phyloP scores from a whole-genome alignment of 345 rosid species.

The Anacardium occidentale region DNA sequence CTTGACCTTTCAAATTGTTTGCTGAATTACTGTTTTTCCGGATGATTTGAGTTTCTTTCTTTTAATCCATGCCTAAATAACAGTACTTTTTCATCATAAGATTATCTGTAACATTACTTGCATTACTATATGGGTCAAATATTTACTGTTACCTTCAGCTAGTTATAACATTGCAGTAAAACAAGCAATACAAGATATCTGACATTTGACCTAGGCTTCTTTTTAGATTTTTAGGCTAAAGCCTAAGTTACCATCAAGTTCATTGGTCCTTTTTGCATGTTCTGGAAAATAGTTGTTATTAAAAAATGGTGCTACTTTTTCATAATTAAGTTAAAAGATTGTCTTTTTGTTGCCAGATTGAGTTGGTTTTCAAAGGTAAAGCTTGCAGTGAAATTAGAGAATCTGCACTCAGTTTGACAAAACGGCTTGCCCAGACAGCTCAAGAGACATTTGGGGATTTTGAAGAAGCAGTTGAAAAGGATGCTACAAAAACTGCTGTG shows the following conservation, averaged over 20 bases:
- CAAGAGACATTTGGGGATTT: conserved; percentile 98
- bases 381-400: conserved; percentile 88
- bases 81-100: too few relatives aligned
- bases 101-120: too few relatives aligned
- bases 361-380: conserved; percentile 72
- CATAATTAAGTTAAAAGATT: not conserved
- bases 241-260: not conserved
- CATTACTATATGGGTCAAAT: too few relatives aligned
- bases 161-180: too few relatives aligned
- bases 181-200: not conserved
- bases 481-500: conserved; percentile 92
- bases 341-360: conserved; percentile 53
- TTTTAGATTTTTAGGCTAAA: not conserved
- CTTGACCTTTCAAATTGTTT: not conserved
- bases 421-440: conserved; percentile 85
- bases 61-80: too few relatives aligned
- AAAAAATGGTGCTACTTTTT: conserved; percentile 7
- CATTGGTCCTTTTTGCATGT: not conserved
- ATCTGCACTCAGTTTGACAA: conserved; percentile 80
- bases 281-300: not conserved
- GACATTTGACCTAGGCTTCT: conserved; percentile 2
- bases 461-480: conserved; percentile 97
- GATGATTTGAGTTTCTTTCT: not conserved
- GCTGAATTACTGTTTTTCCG: not conserved
- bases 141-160: too few relatives aligned